Base-by-base conservation (phyloP, 2,329 filamentous ascomycete species). In the Penicillium brevicompactum region DNA sequence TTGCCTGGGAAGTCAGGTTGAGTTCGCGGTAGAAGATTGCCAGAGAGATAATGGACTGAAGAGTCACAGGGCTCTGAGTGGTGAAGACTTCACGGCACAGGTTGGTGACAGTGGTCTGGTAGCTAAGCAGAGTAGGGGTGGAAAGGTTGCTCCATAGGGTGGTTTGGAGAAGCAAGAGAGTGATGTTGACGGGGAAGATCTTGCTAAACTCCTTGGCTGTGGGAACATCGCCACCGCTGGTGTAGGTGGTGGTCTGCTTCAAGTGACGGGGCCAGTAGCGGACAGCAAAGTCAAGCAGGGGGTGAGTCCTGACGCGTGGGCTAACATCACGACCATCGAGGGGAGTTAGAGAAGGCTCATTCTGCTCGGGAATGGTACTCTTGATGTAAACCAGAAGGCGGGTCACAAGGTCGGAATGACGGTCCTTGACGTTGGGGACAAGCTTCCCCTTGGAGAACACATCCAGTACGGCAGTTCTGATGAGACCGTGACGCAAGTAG, bases 191-290 rank as follows among this genome's bases (percentile, higher is more conserved):
- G 0, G 82, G 80, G 53, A 84, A 77, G 14, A 78, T 67, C 31
- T 75, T 76, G 51, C 76, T 74, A 47, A 84, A 70, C 31, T 81
- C 79, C 18, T 75, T 69, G 1, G 75, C 72, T 2, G 80, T 66
- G 34, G 77, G 74, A 34, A 73, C 69, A 5, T 78, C 74, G 14
- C 68, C 68, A 8, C 71, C 65, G 1, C 68, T 68, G 27, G 70
- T 71, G 41, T 73, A 75, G 42, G 72, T 67, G 18, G 77, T 66
- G 0, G 78, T 77, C 14, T 74, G 74, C 46, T 73, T 73, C 40
- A 81, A 72, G 57, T 83, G 79, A 6, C 68, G 67, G 22, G 77
- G 65, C 74, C 80, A 83, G 67, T 80, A 79, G 21, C 75, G 73
- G 5, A 78, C 59, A 27, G 76, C 70, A 58, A 80, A 82, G 58